Evolutionary conservation across 345 rosid species (phyloP).

Genomic region (Eucalyptus pauciflora): DNA sequence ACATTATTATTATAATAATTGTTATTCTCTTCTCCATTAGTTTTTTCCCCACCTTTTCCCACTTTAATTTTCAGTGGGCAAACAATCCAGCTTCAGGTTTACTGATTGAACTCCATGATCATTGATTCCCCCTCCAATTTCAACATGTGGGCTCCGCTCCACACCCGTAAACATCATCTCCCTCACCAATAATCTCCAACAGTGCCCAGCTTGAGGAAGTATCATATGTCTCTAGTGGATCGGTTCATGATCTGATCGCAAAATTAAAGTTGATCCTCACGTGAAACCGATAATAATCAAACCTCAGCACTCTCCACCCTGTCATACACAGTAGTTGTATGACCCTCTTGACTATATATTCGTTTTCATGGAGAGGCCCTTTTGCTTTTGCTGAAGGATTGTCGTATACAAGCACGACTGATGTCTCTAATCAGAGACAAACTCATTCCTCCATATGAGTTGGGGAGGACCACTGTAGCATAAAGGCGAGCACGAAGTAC

Average conservation of each 20-base stretch:
- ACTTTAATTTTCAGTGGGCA: background rate
- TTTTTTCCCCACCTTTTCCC: conserved; percentile 2
- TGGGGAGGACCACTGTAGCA: background rate
- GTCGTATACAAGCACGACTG: background rate
- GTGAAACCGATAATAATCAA: background rate
- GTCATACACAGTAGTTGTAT: background rate
- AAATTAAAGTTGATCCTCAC: background rate
- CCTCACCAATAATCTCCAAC: background rate
- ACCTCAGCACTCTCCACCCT: background rate
- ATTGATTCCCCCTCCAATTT: conserved; percentile 8
- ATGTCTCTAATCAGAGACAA: background rate
- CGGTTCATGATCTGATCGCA: background rate
- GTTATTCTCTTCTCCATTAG: background rate
- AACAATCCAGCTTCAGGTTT: background rate
- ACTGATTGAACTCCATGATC: conserved; percentile 4
- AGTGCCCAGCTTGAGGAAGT: background rate
- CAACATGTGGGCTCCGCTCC: background rate
- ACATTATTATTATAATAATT: background rate
- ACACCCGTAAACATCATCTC: background rate
- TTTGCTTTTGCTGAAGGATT: background rate
- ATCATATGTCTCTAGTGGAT: background rate
- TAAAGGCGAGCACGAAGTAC: background rate
- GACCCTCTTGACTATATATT: background rate
- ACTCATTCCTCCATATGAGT: background rate
- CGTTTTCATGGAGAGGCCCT: background rate